Evolutionary conservation across 2,329 filamentous ascomycete species (phyloP).

Genomic region (Elsinoe ampelina): DNA sequence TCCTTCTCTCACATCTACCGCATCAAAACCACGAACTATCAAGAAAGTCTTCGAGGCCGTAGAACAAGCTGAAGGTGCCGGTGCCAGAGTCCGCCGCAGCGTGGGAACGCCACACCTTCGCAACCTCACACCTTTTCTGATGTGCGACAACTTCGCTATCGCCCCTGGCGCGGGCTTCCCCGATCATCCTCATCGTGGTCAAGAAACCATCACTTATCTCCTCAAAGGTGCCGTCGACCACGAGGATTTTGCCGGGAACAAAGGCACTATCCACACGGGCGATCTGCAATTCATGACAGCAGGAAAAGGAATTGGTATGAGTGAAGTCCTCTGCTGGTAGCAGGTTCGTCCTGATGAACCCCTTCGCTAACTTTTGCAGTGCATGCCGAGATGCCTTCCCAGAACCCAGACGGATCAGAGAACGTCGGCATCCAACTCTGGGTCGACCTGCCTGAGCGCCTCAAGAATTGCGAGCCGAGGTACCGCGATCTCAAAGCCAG

Average conservation of each 20-base stretch:
- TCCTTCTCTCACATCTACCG: conserved; percentile 41
- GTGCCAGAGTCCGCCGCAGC: conserved; percentile 75
- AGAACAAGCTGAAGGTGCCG: conserved; percentile 80
- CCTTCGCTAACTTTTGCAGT: conserved; percentile 29
- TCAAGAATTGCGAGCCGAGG: conserved; percentile 83
- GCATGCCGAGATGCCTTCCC: conserved; percentile 88
- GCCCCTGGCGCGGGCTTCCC: conserved; percentile 78
- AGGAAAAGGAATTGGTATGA: conserved; percentile 61
- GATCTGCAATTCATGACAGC: conserved; percentile 98
- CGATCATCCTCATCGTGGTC: conserved; percentile 73
- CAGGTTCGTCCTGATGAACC: too few species aligned
- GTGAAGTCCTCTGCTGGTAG: too few species aligned
- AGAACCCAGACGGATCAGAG: conserved; percentile 62
- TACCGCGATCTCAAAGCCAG: conserved; percentile 73
- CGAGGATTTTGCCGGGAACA: conserved; percentile 82
- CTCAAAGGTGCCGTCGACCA: conserved; percentile 80
- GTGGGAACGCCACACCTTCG: conserved; percentile 75
- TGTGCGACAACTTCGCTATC: conserved; percentile 89
- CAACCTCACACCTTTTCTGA: conserved; percentile 86
- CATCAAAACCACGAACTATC: conserved; percentile 65
- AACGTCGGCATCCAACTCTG: conserved; percentile 90
- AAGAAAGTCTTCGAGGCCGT: conserved; percentile 73
- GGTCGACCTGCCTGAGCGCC: conserved; percentile 75
- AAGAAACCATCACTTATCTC: conserved; percentile 86
- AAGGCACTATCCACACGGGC: conserved; percentile 73